A percentile compares a stretch with the other conserved stretches of the same genome.
Conservation (phyloP, 352 stramenopile genomes). For the Phytophthora brassicae region DNA sequence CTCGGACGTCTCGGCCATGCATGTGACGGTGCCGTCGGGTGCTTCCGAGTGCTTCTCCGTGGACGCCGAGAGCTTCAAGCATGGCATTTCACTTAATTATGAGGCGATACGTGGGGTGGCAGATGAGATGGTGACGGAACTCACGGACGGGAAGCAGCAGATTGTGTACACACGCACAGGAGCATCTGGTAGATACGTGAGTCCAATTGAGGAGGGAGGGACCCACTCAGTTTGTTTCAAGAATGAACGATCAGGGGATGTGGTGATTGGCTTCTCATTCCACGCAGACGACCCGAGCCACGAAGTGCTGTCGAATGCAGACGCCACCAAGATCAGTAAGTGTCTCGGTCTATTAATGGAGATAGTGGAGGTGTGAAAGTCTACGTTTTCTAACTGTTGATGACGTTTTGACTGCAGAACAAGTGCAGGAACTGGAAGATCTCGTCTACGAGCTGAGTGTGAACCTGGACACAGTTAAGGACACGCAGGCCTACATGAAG, state of each 20-base stretch:
- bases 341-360: conserved; percentile 6
- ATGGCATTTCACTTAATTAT: conserved; percentile 89
- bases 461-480: conserved; percentile 85
- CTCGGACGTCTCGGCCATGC: conserved; percentile 32
- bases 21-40: conserved; percentile 48
- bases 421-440: conserved; percentile 87
- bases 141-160: conserved; percentile 61
- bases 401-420: conserved; percentile 65
- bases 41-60: conserved; percentile 74
- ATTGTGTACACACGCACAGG: conserved; percentile 61
- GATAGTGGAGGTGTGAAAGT: no score
- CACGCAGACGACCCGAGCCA: conserved; percentile 83
- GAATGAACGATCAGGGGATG: conserved; percentile 60
- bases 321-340: conserved; percentile 89
- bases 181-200: conserved; percentile 55
- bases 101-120: conserved; percentile 73
- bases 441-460: conserved; percentile 86
- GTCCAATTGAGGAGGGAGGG: conserved; percentile 55
- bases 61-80: conserved; percentile 68
- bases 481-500: conserved; percentile 88
- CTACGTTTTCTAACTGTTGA: not conserved
- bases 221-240: conserved; percentile 77
- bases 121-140: conserved; percentile 64
- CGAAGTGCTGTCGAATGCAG: conserved; percentile 87
- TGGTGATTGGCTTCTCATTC: conserved; percentile 86